phyloP scores from a whole-genome alignment of 2,329 filamentous ascomycete species.

The Nothopassalora personata region DNA sequence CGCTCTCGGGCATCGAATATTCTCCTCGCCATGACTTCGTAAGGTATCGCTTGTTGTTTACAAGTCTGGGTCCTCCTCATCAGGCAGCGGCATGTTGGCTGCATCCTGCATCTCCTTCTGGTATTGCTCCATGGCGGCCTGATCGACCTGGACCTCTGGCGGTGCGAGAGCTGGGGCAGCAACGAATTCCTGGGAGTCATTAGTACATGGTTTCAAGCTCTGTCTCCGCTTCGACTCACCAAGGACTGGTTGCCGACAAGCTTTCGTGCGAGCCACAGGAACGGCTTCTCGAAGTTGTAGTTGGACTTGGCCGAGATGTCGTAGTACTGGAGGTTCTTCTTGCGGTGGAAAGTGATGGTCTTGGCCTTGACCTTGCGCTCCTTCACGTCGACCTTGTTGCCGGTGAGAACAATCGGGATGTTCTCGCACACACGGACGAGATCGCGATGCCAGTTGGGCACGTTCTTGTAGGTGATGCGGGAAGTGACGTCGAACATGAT shows the following conservation, averaged over 20 bases:
- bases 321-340: conserved; percentile 99
- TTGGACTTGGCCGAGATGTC: conserved; percentile 99
- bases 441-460: conserved; percentile 99
- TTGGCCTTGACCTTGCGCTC: conserved; percentile 99
- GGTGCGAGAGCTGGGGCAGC: conserved; percentile 91
- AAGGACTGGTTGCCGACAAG: conserved; percentile 87
- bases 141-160: conserved; percentile 84
- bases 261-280: conserved; percentile 99
- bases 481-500: conserved; percentile 99
- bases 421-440: conserved; percentile 99
- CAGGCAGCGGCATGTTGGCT: conserved; percentile 77
- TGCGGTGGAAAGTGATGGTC: conserved; percentile 99
- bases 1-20: conserved; percentile 9
- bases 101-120: conserved; percentile 82
- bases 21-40: conserved; percentile 19
- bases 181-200: conserved; percentile 73
- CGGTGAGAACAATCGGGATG: conserved; percentile 95
- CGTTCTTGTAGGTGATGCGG: conserved; percentile 99
- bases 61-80: conserved; percentile 76
- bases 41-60: conserved; percentile 32
- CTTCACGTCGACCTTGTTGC: conserved; percentile 99
- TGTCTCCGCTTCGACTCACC: conserved; percentile 49
- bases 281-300: conserved; percentile 99
- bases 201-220: conserved; percentile 19
- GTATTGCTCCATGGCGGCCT: conserved; percentile 74